These are phyloP conservation scores for Oldenlandia corymbosa DNA, from an alignment of 257 asterid species.

Conservation along the genomic window DNA sequence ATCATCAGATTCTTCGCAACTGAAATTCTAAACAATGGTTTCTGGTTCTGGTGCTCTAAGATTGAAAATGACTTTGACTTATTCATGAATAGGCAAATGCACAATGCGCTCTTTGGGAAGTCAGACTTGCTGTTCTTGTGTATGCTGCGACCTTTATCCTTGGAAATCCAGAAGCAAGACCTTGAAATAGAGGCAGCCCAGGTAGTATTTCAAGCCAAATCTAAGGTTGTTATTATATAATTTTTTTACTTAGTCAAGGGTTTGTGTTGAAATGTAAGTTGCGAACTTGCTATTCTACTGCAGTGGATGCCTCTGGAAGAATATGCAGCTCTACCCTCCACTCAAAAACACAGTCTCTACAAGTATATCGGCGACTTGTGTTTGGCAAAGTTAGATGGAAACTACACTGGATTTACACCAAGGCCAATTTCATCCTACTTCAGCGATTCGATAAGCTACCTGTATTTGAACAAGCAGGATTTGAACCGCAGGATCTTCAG, in stretches of 20 bases:
- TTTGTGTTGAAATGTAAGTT: too few species aligned
- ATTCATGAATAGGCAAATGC: conserved; percentile 46
- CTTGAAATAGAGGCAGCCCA: conserved; percentile 70
- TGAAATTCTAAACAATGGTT: too few species aligned
- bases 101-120: conserved; percentile 47
- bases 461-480: conserved; percentile 44
- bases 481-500: conserved; percentile 19
- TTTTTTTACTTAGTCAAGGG: not conserved
- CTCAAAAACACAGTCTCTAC: conserved; percentile 34
- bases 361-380: conserved; percentile 51
- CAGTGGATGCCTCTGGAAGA: conserved; percentile 80
- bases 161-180: conserved; percentile 58
- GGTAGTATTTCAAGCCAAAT: conserved; percentile 24
- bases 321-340: conserved; percentile 45
- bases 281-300: not conserved
- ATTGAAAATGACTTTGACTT: not conserved
- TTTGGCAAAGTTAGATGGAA: conserved; percentile 39
- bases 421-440: conserved; percentile 35
- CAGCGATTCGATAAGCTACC: conserved; percentile 38
- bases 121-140: conserved; percentile 58
- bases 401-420: conserved; percentile 50
- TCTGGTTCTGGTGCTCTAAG: not conserved
- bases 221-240: not conserved
- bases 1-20: not conserved
- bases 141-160: conserved; percentile 55